Evolutionary conservation across 768 basidiomycete genomes (phyloP).

Genomic region (Dacryopinax spathularia): DNA sequence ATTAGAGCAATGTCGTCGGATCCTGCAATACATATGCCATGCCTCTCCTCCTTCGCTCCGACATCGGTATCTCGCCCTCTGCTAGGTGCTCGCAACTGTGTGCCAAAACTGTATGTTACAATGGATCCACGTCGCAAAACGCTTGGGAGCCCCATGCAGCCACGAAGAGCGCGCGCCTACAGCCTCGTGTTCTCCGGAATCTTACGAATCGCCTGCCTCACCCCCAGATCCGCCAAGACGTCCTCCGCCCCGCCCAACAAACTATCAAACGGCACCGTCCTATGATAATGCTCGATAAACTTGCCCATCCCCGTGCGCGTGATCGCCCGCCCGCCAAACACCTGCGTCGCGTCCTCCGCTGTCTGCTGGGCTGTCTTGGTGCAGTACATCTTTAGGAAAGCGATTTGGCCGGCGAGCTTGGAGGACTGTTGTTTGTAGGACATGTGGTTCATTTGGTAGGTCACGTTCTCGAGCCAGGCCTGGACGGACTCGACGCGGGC

Average conservation of each 20-base stretch:
- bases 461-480: conserved; percentile 75
- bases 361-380: conserved; percentile 68
- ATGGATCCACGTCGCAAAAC: neutral
- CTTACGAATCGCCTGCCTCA: conserved; percentile 59
- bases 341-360: conserved; percentile 58
- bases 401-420: conserved; percentile 64
- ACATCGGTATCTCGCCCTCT: neutral
- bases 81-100: neutral
- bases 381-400: conserved; percentile 61
- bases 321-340: conserved; percentile 77
- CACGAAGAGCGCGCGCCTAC: conserved; percentile 23
- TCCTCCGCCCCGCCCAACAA: conserved; percentile 52
- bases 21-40: conserved; percentile 5
- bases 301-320: conserved; percentile 70
- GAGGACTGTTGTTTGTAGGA: conserved; percentile 59
- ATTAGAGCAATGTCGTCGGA: conserved; percentile 1
- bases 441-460: conserved; percentile 82
- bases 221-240: conserved; percentile 63
- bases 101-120: neutral
- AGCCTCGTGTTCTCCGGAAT: conserved; percentile 46
- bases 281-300: conserved; percentile 44
- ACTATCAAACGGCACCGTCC: conserved; percentile 15
- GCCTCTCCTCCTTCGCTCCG: neutral
- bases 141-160: no score
- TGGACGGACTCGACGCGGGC: conserved; percentile 67